Evolutionary conservation across 1,284 basidiomycete genomes (phyloP), one percentile per base, ranked within the genome.

Genomic region (Ganoderma leucocontextum): DNA sequence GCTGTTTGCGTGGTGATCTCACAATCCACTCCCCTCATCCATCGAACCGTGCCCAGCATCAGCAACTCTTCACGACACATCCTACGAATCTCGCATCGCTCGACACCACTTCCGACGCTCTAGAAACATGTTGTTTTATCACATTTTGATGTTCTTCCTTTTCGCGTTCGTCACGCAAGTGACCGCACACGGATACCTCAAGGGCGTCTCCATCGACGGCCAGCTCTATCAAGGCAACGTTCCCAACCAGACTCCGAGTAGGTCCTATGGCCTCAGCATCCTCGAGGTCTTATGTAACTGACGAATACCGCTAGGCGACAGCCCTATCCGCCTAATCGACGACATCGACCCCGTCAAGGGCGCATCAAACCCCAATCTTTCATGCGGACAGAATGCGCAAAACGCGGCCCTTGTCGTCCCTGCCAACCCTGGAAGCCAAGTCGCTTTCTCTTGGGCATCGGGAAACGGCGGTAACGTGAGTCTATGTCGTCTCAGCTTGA

Each of bases 331-430:
- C 33, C 85, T 87, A 67, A 83, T 93, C 69, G 79, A 80, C 75
- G 78, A 78, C 44, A 84, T 86, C 60, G 78, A 81, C 15, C 92
- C 92, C 0, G 87, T 92, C 71, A 90, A 91, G 77, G 89, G 89
- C 60, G 82, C 89, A 4, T 78, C 66, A 53, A 92, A 92, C 75
- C 74, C 83, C 1, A 82, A 83, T 68, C 61, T 93, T 10, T 89
- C 86, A 73, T 94, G 93, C 75, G 92, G 93, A 0, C 79, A 82
- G 42, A 78, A 82, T 42, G 86, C 90, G 0, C 78, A 83, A 68
- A 78, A 82, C 1, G 91, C 89, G 0, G 72, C 82, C 2, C 78
- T 86, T 55, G 83, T 89, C 57, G 89, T 85, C 0, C 74, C 84
- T 59, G 91, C 87, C 9, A 89, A 88, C 61, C 89, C 93, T 0